Conservation (phyloP, 176 grass and related monocot genomes). For the Triticum monococcum region DNA sequence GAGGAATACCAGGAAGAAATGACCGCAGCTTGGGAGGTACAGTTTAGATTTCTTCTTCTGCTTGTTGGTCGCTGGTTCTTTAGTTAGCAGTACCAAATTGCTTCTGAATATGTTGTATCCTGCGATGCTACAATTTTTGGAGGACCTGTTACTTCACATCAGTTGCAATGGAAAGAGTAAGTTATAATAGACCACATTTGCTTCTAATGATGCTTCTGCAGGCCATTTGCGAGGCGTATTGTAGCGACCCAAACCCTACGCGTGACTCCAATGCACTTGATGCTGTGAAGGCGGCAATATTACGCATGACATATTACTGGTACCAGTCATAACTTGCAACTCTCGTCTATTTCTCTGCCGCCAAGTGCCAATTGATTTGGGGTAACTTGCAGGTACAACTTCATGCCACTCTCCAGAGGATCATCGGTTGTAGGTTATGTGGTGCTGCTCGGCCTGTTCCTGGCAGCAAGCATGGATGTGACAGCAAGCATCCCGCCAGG, state of each 20-base stretch:
- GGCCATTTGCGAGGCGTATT: slow-evolving; percentile 79
- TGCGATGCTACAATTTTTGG: background rate
- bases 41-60: slow-evolving; percentile 12
- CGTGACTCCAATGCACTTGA: slow-evolving; percentile 60
- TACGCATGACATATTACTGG: slow-evolving; percentile 95
- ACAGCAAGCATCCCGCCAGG: slow-evolving; percentile 60
- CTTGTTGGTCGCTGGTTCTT: background rate
- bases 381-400: slow-evolving; percentile 81
- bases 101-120: background rate
- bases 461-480: slow-evolving; percentile 94
- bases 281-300: slow-evolving; percentile 64
- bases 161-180: slow-evolving; percentile 15
- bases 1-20: slow-evolving; percentile 93
- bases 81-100: background rate
- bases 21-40: slow-evolving; percentile 88
- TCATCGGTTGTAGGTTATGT: slow-evolving; percentile 75
- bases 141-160: slow-evolving; percentile 4
- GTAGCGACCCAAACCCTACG: slow-evolving; percentile 63
- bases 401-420: slow-evolving; percentile 96
- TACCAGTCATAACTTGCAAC: slow-evolving; percentile 21
- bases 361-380: background rate
- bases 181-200: background rate
- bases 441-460: slow-evolving; percentile 77
- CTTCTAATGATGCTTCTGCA: slow-evolving; percentile 39
- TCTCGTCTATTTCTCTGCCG: background rate